Percentiles rank a stretch among this genome's conserved stretches.
Evolutionary conservation across 148 eudicot genomes (phyloP).

Genomic region (Nyssa sinensis): DNA sequence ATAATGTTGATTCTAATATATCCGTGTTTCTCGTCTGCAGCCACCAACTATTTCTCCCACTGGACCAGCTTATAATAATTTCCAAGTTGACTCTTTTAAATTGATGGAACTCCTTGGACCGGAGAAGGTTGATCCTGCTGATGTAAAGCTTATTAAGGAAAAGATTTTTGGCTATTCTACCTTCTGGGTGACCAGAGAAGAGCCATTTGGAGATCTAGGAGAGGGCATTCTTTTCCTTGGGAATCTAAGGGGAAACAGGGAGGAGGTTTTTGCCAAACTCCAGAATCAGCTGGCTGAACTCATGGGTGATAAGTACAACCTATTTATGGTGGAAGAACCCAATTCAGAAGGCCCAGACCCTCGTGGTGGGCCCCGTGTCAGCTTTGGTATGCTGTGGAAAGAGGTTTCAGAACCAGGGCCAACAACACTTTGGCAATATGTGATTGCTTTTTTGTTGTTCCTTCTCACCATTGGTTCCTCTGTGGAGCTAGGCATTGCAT

Average conservation of each 20-base stretch:
- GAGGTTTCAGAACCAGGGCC: slow-evolving; percentile 96
- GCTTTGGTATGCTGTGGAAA: slow-evolving; percentile 94
- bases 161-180: slow-evolving; percentile 95
- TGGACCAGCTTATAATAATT: slow-evolving; percentile 66
- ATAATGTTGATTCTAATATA: slow-evolving; percentile 12
- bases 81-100: slow-evolving; percentile 92
- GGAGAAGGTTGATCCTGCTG: slow-evolving; percentile 91
- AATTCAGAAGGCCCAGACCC: slow-evolving; percentile 93
- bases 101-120: slow-evolving; percentile 98
- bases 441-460: slow-evolving; percentile 83
- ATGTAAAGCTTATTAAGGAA: slow-evolving; percentile 84
- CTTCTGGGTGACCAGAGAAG: slow-evolving; percentile 97
- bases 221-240: slow-evolving; percentile 98
- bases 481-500: slow-evolving; percentile 97
- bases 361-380: slow-evolving; percentile 98
- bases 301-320: slow-evolving; percentile 87
- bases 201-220: slow-evolving; percentile 95
- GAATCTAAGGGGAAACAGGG: slow-evolving; percentile 86
- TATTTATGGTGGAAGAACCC: slow-evolving; percentile 98
- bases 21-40: slow-evolving; percentile 36
- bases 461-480: slow-evolving; percentile 95
- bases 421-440: slow-evolving; percentile 98
- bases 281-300: slow-evolving; percentile 76
- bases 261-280: slow-evolving; percentile 81
- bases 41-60: slow-evolving; percentile 52